Base-by-base conservation (phyloP, 805 yeast species). In the Myxozyma geophila region DNA sequence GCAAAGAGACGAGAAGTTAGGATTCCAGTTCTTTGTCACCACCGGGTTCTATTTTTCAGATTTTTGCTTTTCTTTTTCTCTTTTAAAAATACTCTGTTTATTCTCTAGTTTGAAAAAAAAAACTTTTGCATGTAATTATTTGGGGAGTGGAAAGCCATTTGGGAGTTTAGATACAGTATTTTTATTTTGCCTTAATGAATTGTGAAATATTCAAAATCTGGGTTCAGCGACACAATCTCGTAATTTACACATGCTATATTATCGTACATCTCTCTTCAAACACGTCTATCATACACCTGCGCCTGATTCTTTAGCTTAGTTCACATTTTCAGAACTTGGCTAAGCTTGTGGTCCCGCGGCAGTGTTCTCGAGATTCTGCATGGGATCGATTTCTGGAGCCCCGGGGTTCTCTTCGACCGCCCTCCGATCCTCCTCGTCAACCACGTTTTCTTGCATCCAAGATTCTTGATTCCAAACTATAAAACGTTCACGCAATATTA, bases 401-500 rank as follows among this genome's bases (percentile, higher is more conserved):
- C 37, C 37, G 15, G 2, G 17, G 44, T 21, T 35, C n/a, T 37
- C 23, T 36, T 54, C 48, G 33, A 58, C 19, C 39, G 59, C 63
- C 33, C 37, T 49, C 19, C 60, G 57, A 41, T 62, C 67, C 8
- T 53, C 51, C 23, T 58, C 60, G 43, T 64, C 63, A 35, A 64
- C 67, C 8, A n/a, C 59, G 39, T 65, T 33, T 40, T 62, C 58
- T 35, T 64, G 66, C 19, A 65, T 12, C 68, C 68, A 65, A 6
- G 54, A 39, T 41, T 65, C 68, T 39, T 64, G 64, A 33, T 64
- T 56, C 68, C 68, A 65, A 2, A 65, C 68, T 64, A 35, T 39
- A 54, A 46, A 51, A 53, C 15, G n/a, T n/a, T n/a, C n/a, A n/a
- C n/a, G n/a, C n/a, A n/a, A n/a, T n/a, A n/a, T n/a, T n/a, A n/a